Evolutionary conservation across 768 basidiomycete species (phyloP).

Genomic region (Collybia mongolica): DNA sequence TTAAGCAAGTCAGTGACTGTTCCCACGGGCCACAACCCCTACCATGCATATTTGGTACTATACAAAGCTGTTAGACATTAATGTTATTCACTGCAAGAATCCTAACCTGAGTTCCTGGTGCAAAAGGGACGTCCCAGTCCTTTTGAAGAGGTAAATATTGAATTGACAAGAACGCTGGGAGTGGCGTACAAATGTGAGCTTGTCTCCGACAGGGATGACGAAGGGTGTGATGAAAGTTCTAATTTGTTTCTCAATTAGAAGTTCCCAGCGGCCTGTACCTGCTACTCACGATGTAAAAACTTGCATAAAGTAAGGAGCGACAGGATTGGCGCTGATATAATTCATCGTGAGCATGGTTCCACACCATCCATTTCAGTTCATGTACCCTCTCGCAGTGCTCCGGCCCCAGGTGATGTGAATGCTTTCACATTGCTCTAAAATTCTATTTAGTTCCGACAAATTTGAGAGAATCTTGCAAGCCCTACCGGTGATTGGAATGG

Average conservation of each 20-base stretch:
- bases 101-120: conserved; percentile 40
- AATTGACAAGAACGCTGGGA: neutral
- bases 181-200: conserved; percentile 27
- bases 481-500: conserved; percentile 32
- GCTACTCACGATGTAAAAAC: conserved; percentile 43
- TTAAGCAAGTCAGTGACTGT: neutral
- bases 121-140: conserved; percentile 52
- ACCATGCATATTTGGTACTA: conserved; percentile 64
- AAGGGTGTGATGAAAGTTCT: conserved; percentile 46
- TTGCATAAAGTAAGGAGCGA: conserved; percentile 49
- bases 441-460: neutral
- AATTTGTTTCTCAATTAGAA: neutral
- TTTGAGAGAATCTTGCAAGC: neutral
- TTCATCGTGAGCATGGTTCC: neutral
- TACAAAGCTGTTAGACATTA: neutral
- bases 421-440: conserved; percentile 36
- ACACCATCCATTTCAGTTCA: neutral
- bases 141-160: conserved; percentile 10
- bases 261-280: neutral
- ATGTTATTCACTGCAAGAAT: too few relatives aligned
- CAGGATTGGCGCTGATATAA: conserved; percentile 37
- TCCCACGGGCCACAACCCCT: conserved; percentile 1
- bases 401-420: conserved; percentile 36
- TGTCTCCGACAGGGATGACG: conserved; percentile 36
- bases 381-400: conserved; percentile 26